phyloP scores from a whole-genome alignment of 1,284 basidiomycete species.

The Ceratobasidium sp. region DNA sequence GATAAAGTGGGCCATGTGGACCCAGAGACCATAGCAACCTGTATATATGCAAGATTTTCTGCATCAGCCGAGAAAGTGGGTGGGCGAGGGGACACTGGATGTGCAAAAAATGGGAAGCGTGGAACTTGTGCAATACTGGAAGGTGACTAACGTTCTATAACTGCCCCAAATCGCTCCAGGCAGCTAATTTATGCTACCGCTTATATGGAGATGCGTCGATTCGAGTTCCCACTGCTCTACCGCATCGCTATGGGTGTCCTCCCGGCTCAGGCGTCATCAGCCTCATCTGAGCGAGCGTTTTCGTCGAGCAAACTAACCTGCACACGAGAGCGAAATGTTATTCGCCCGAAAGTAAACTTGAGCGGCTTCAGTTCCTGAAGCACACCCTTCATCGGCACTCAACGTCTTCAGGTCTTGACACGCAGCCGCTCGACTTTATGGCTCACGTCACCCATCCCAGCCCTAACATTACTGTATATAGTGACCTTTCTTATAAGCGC shows the following conservation, averaged over 20 bases:
- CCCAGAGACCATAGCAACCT: too few species aligned
- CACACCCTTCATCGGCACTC: not conserved
- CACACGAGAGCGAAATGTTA: slow-evolving; percentile 8
- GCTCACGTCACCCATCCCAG: not conserved
- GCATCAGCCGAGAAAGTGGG: not conserved
- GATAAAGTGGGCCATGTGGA: too few species aligned
- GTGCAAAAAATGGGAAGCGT: not conserved
- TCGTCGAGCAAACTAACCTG: slow-evolving; percentile 40
- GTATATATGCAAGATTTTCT: too few species aligned
- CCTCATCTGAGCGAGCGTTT: slow-evolving; percentile 17
- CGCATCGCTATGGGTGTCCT: not conserved
- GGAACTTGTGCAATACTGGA: not conserved
- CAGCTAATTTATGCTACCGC: not conserved
- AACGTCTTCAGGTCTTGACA: not conserved
- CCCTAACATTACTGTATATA: not conserved
- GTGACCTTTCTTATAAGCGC: too few species aligned
- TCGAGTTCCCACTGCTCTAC: slow-evolving; percentile 11
- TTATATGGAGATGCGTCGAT: not conserved
- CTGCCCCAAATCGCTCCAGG: not conserved
- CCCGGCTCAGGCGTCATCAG: slow-evolving; percentile 6
- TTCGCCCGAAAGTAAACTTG: not conserved
- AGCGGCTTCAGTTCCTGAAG: slow-evolving; percentile 9
- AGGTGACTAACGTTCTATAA: not conserved
- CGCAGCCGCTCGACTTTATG: not conserved
- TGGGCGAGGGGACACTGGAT: not conserved